Conservation (phyloP, 2,329 filamentous ascomycete species). For the Ophiostoma triangulosporum region DNA sequence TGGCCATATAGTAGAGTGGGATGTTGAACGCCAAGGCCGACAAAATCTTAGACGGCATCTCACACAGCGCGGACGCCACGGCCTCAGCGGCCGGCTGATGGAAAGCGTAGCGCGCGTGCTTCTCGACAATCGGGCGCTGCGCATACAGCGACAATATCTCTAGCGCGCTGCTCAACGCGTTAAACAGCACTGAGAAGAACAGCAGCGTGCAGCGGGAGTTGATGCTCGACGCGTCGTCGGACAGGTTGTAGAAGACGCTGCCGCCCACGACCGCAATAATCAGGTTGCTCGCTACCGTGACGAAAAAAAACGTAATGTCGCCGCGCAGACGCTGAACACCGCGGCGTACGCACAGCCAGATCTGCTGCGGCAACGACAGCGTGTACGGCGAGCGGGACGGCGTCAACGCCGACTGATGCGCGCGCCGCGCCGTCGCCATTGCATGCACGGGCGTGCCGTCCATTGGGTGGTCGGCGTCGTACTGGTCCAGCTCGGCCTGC, state of each 20-base stretch:
- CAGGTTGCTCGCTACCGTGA: slow-evolving; percentile 56
- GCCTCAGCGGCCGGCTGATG: slow-evolving; percentile 85
- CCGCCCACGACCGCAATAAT: slow-evolving; percentile 25
- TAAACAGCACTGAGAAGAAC: slow-evolving; percentile 80
- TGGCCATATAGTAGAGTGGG: slow-evolving; percentile 75
- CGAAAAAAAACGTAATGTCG: slow-evolving; percentile 61
- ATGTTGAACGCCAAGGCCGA: slow-evolving; percentile 68
- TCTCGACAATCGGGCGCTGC: slow-evolving; percentile 84
- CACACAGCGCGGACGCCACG: slow-evolving; percentile 69
- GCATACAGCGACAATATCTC: slow-evolving; percentile 79
- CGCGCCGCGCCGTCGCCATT: slow-evolving; percentile 38
- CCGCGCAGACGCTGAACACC: slow-evolving; percentile 64
- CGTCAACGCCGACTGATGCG: slow-evolving; percentile 49
- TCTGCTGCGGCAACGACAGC: slow-evolving; percentile 60
- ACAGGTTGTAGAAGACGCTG: slow-evolving; percentile 9
- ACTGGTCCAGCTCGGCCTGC: slow-evolving; percentile 39
- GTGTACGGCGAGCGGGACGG: slow-evolving; percentile 67
- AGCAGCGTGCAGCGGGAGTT: slow-evolving; percentile 57
- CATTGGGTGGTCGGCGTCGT: slow-evolving; percentile 39
- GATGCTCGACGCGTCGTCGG: slow-evolving; percentile 26
- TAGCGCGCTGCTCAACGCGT: slow-evolving; percentile 66
- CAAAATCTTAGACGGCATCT: slow-evolving; percentile 69
- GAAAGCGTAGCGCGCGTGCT: slow-evolving; percentile 79
- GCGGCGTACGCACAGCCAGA: slow-evolving; percentile 65
- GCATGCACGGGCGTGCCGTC: slow-evolving; percentile 37